A percentile compares a stretch with the other conserved stretches of the same genome.
Conservation (phyloP, 2,329 filamentous ascomycete species). For the Pestalotiopsis sp. region DNA sequence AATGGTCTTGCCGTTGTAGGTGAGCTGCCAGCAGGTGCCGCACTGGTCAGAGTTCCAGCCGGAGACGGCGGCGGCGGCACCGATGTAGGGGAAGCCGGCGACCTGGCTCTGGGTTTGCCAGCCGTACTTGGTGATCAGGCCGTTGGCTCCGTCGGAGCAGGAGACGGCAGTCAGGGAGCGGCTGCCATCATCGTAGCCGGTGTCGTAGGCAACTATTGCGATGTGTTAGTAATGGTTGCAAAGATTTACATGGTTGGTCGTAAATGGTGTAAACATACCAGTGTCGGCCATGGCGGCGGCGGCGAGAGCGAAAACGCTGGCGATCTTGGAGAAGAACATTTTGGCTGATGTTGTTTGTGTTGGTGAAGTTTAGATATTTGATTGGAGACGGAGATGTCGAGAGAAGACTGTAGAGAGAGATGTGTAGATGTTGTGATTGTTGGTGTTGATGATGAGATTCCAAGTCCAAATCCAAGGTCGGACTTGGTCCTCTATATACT, state of each 20-base stretch:
- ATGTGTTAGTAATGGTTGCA: constrained; percentile 19
- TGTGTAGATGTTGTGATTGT: background rate
- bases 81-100: constrained; percentile 56
- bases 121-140: constrained; percentile 63
- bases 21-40: constrained; percentile 61
- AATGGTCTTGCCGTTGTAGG: constrained; percentile 53
- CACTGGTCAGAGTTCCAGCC: constrained; percentile 60
- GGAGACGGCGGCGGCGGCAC: constrained; percentile 51
- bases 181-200: constrained; percentile 64
- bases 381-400: background rate
- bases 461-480: background rate
- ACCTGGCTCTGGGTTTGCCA: constrained; percentile 58
- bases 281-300: constrained; percentile 27
- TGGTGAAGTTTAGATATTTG: background rate
- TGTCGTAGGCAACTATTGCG: constrained; percentile 69
- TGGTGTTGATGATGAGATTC: constrained; percentile 2
- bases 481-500: constrained; percentile 5
- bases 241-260: background rate
- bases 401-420: background rate
- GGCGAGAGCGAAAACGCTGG: constrained; percentile 29
- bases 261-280: constrained; percentile 19
- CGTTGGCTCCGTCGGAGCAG: constrained; percentile 71
- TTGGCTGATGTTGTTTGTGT: constrained; percentile 17
- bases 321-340: constrained; percentile 33
- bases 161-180: constrained; percentile 60